A percentile compares a stretch with the other conserved stretches of the same genome.
Evolutionary conservation across 495 filamentous ascomycete genomes (phyloP).

Genomic region (Melanomma pulvis-pyrius): DNA sequence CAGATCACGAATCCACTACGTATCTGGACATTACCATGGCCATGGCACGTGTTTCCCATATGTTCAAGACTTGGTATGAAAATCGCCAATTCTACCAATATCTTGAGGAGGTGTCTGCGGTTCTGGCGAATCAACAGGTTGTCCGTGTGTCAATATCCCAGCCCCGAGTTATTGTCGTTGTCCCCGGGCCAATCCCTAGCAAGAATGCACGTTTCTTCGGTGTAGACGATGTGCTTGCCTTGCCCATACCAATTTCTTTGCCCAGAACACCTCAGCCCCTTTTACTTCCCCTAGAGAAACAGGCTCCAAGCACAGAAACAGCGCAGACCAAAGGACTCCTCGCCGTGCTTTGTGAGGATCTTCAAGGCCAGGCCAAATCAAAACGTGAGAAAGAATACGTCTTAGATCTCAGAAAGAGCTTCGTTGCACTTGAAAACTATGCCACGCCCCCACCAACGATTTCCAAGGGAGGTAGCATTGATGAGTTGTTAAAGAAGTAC

Average conservation of each 20-base stretch:
- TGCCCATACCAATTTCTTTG: neutral
- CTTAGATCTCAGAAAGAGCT: neutral
- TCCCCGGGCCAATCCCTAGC: neutral
- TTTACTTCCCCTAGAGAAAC: neutral
- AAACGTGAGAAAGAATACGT: conserved; percentile 9
- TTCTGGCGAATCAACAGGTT: neutral
- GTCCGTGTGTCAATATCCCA: neutral
- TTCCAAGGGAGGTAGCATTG: neutral
- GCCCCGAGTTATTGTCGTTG: neutral
- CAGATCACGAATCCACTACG: conserved; percentile 4
- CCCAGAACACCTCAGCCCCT: neutral
- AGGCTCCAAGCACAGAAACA: neutral
- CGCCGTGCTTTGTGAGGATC: conserved; percentile 2
- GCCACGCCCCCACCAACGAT: neutral
- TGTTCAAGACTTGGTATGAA: conserved; percentile 45
- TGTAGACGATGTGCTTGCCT: neutral
- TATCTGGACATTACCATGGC: conserved; percentile 28
- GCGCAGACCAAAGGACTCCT: neutral
- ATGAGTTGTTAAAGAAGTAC: neutral
- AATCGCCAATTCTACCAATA: conserved; percentile 44
- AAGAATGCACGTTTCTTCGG: neutral
- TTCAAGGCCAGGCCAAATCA: neutral
- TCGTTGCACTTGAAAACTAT: neutral
- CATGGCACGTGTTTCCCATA: conserved; percentile 24
- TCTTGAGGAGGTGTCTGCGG: conserved; percentile 24